A percentile compares a stretch with the other conserved stretches of the same genome.
These are phyloP conservation scores for Sinapis alba DNA, from an alignment of 441 rosid genomes.

Conservation along the genomic window DNA sequence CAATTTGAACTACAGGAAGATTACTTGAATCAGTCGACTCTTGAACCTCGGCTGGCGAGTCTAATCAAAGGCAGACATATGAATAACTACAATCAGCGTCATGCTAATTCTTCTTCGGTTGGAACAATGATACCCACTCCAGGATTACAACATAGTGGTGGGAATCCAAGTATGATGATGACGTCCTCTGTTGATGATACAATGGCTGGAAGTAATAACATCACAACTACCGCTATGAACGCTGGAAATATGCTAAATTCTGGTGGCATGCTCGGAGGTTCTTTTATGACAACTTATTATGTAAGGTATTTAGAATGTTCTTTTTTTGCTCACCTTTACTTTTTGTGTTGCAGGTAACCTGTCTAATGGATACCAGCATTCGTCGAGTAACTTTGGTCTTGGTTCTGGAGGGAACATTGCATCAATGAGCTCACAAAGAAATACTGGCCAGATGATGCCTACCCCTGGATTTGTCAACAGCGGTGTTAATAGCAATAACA, in stretches of 20 bases:
- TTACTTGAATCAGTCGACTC: constrained; percentile 65
- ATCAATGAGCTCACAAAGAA: constrained; percentile 67
- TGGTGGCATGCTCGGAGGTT: constrained; percentile 62
- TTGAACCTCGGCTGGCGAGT: constrained; percentile 69
- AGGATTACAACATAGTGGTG: constrained; percentile 79
- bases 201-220: constrained; percentile 59
- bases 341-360: constrained; percentile 58
- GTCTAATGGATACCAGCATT: constrained; percentile 86
- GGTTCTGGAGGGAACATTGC: constrained; percentile 84
- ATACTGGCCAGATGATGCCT: constrained; percentile 95
- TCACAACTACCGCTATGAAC: constrained; percentile 57
- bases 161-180: constrained; percentile 62
- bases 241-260: constrained; percentile 58
- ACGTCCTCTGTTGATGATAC: constrained; percentile 71
- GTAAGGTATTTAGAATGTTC: constrained; percentile 11
- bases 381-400: constrained; percentile 67
- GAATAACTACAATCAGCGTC: constrained; percentile 60
- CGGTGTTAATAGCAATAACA: constrained; percentile 44
- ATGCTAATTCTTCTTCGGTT: constrained; percentile 62
- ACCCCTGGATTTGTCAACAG: constrained; percentile 84
- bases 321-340: constrained; percentile 16
- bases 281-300: constrained; percentile 54
- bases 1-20: constrained; percentile 64
- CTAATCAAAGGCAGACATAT: constrained; percentile 54
- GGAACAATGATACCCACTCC: constrained; percentile 99